These are phyloP conservation scores for Sphaceloma murrayae DNA, from an alignment of 2,329 filamentous ascomycete genomes.

Conservation along the genomic window DNA sequence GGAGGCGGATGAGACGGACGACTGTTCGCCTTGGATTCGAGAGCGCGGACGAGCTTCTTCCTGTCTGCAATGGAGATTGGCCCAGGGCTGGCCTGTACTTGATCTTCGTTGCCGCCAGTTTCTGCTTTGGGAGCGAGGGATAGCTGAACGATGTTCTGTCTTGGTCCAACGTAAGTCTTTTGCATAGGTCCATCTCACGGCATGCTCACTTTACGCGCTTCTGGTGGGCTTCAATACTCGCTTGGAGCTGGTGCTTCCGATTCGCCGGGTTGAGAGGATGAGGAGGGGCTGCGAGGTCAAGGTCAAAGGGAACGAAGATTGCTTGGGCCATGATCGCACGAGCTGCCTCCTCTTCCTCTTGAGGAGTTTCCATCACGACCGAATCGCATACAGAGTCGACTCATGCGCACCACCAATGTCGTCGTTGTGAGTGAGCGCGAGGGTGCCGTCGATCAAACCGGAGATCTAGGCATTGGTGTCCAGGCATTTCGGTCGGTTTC, in stretches of 20 bases:
- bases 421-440: too few species aligned
- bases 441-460: too few species aligned
- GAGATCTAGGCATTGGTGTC: too few species aligned
- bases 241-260: constrained; percentile 4
- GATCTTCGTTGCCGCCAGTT: background rate
- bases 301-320: constrained; percentile 19
- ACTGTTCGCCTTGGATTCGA: background rate
- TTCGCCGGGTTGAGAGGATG: constrained; percentile 3
- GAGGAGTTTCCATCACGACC: background rate
- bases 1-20: background rate
- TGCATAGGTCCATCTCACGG: too few species aligned
- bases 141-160: constrained; percentile 2
- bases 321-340: constrained; percentile 17
- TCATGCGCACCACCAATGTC: too few species aligned
- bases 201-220: constrained; percentile 15
- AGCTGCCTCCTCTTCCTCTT: background rate
- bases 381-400: too few species aligned
- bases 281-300: constrained; percentile 16
- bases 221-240: constrained; percentile 15
- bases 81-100: background rate
- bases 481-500: too few species aligned
- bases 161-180: too few species aligned
- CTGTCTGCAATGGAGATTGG: background rate
- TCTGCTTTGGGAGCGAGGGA: constrained; percentile 1
- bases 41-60: background rate